A percentile compares a stretch with the other conserved stretches of the same genome.
These are phyloP conservation scores for Microdochium trichocladiopsis DNA, from an alignment of 2,329 filamentous ascomycete genomes.

Conservation along the genomic window DNA sequence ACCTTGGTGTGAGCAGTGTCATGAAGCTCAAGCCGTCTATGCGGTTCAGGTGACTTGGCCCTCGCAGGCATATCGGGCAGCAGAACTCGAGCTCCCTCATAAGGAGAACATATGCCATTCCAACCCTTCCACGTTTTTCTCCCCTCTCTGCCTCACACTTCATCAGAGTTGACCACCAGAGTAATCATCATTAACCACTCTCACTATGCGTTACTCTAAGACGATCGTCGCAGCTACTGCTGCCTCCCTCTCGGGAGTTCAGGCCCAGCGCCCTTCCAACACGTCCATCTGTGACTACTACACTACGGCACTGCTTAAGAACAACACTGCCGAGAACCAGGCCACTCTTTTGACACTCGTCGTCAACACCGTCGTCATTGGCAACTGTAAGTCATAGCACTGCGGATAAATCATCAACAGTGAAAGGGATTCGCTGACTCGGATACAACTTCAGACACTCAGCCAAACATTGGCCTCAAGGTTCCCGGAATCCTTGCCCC, in stretches of 20 bases:
- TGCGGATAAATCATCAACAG: neutral
- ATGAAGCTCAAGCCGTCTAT: neutral
- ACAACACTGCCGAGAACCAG: slow-evolving; percentile 54
- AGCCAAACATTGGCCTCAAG: slow-evolving; percentile 40
- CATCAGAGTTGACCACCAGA: neutral
- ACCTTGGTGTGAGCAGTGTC: neutral
- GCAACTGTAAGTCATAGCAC: slow-evolving; percentile 39
- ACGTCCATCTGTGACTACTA: slow-evolving; percentile 57
- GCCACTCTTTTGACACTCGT: slow-evolving; percentile 45
- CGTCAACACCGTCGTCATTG: slow-evolving; percentile 57
- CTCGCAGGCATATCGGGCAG: no score
- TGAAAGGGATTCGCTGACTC: neutral
- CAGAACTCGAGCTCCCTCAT: no score
- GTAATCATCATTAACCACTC: neutral
- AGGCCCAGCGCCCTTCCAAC: slow-evolving; percentile 39
- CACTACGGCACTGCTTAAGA: slow-evolving; percentile 48
- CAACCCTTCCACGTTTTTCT: neutral
- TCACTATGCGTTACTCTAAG: slow-evolving; percentile 18
- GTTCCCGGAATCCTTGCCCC: slow-evolving; percentile 51
- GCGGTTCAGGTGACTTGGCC: no score
- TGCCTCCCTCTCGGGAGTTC: slow-evolving; percentile 11
- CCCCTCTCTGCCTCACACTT: neutral
- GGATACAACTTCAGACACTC: slow-evolving; percentile 31
- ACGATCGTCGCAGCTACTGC: slow-evolving; percentile 14
- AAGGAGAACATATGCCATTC: no score